Conservation (phyloP, 2,329 filamentous ascomycete genomes). For the Fusarium anguioides region DNA sequence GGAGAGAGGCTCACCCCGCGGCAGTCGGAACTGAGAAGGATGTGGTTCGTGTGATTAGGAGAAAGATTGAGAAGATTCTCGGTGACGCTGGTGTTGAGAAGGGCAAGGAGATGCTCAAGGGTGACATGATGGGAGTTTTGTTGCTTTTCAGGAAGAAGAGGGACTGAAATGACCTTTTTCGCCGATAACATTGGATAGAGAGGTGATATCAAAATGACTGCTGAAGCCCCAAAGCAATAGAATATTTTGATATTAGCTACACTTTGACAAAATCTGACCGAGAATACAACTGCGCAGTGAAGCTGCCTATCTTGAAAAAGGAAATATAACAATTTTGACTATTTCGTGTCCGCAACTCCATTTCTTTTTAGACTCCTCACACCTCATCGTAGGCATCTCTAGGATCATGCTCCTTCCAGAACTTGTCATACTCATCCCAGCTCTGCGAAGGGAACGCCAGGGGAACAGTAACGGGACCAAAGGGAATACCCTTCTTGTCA, state of each 20-base stretch:
- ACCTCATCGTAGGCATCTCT: slow-evolving; percentile 43
- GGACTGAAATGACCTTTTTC: too few relatives aligned
- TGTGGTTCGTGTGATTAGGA: not conserved
- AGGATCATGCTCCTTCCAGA: slow-evolving; percentile 44
- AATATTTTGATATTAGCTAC: too few relatives aligned
- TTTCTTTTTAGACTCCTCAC: not conserved
- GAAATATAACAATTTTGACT: not conserved
- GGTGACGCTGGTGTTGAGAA: not conserved
- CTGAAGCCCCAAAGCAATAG: too few relatives aligned
- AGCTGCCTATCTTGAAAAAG: too few relatives aligned
- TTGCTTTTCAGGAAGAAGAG: not conserved
- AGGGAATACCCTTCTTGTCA: slow-evolving; percentile 58
- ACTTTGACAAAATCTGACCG: too few relatives aligned
- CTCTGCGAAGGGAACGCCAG: slow-evolving; percentile 61
- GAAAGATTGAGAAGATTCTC: not conserved
- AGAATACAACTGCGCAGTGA: too few relatives aligned
- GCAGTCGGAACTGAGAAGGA: not conserved
- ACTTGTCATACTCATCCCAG: slow-evolving; percentile 60
- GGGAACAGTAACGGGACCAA: slow-evolving; percentile 66
- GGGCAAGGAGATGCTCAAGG: not conserved
- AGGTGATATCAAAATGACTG: too few relatives aligned
- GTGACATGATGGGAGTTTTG: not conserved
- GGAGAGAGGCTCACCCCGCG: not conserved
- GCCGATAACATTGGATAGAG: too few relatives aligned
- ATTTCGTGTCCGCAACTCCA: too few relatives aligned